These are phyloP conservation scores for Rhizopus stolonifer DNA, from an alignment of 371 early-diverging fungal species.

Conservation along the genomic window DNA sequence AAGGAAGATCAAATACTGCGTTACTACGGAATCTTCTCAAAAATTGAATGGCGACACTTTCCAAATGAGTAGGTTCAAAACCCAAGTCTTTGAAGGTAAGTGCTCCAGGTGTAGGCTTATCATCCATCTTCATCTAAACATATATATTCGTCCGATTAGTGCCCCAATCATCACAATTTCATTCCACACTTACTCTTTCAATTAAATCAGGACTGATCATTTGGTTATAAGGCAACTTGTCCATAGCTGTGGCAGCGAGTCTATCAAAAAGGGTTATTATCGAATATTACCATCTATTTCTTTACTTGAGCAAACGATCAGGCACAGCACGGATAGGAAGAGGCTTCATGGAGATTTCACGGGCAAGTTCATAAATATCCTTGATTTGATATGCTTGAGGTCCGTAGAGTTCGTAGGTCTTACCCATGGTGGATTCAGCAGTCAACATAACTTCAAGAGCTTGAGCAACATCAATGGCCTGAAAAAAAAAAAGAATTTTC, in stretches of 20 bases:
- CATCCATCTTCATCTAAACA: constrained; percentile 68
- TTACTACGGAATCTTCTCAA: constrained; percentile 80
- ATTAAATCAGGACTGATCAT: constrained; percentile 53
- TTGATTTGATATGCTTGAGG: constrained; percentile 74
- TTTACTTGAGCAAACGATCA: constrained; percentile 64
- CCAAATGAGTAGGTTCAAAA: constrained; percentile 77
- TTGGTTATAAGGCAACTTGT: constrained; percentile 52
- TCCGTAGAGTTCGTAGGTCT: constrained; percentile 90
- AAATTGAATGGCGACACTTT: constrained; percentile 78
- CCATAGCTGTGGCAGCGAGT: constrained; percentile 36
- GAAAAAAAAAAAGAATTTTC: too few relatives aligned
- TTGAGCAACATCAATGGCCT: constrained; percentile 87
- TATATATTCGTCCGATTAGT: background rate
- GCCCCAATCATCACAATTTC: too few relatives aligned
- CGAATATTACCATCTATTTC: background rate
- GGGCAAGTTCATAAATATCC: constrained; percentile 74
- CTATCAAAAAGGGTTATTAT: constrained; percentile 16
- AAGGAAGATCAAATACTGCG: constrained; percentile 63
- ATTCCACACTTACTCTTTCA: constrained; percentile 45
- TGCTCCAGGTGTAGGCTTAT: constrained; percentile 68
- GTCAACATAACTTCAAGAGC: constrained; percentile 76
- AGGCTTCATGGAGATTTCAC: constrained; percentile 69
- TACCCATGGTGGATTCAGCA: constrained; percentile 74
- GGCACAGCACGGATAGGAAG: constrained; percentile 68
- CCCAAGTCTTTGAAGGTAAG: constrained; percentile 85